Conservation (phyloP, 2,329 filamentous ascomycete species). For the Fusarium solani-melongenae region DNA sequence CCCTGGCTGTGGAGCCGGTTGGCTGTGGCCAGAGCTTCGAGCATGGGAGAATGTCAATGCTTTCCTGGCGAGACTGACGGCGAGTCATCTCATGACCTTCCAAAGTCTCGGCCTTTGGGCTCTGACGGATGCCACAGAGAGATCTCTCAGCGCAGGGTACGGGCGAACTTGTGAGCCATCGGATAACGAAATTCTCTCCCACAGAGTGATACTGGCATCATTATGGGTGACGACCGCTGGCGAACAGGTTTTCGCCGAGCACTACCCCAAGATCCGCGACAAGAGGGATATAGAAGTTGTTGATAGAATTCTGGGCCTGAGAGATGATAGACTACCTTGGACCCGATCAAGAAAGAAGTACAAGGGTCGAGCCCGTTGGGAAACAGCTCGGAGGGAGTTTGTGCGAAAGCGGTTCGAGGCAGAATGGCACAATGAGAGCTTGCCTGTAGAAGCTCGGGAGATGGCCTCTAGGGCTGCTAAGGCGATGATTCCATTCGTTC, state of each 20-base stretch:
- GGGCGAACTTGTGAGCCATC: background rate
- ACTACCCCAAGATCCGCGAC: background rate
- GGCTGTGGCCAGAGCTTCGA: conserved; percentile 7
- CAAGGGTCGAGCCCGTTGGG: conserved; percentile 11
- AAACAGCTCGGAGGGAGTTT: conserved; percentile 14
- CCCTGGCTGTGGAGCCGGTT: conserved; percentile 13
- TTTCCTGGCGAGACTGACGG: background rate
- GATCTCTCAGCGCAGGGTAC: background rate
- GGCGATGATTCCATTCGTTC: background rate
- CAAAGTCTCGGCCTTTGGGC: background rate
- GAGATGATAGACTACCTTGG: conserved; percentile 2
- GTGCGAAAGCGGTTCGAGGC: background rate
- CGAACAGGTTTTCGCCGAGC: background rate
- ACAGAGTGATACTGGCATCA: background rate
- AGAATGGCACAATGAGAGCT: background rate
- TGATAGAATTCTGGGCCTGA: background rate
- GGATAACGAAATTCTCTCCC: background rate
- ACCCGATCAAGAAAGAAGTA: background rate
- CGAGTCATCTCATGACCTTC: fast-evolving
- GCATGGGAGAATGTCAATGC: conserved; percentile 7
- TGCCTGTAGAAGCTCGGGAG: background rate
- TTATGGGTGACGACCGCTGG: background rate
- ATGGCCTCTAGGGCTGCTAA: background rate
- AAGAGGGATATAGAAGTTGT: conserved; percentile 2
- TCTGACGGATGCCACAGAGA: background rate